Percentiles rank a stretch among this genome's conserved stretches.
phyloP scores from a whole-genome alignment of 2,329 filamentous ascomycete genomes.

The Paraconiothyrium sp. region DNA sequence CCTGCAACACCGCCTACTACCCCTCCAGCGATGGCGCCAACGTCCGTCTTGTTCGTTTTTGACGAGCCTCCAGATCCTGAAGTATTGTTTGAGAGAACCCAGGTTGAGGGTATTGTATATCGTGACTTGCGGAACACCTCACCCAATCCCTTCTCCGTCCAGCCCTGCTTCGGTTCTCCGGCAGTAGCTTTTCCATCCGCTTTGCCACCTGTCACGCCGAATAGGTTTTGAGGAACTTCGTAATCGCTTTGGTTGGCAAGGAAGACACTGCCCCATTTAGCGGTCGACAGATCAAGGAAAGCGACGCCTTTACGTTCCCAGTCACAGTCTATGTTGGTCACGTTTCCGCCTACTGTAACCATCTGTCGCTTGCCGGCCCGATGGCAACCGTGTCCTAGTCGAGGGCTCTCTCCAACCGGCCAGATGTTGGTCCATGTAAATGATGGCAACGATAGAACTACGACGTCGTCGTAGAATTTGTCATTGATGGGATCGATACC shows the following conservation, averaged over 20 bases:
- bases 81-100: conserved; percentile 17
- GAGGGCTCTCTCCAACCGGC: conserved; percentile 43
- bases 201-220: conserved; percentile 24
- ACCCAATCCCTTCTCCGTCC: conserved; percentile 25
- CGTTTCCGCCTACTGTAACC: conserved; percentile 53
- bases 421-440: conserved; percentile 57
- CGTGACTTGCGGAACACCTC: conserved; percentile 25
- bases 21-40: conserved; percentile 30
- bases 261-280: conserved; percentile 29
- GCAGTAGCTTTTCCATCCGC: conserved; percentile 25
- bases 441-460: conserved; percentile 56
- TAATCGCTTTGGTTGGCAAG: conserved; percentile 15
- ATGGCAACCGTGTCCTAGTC: conserved; percentile 56
- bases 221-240: conserved; percentile 21
- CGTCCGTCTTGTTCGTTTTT: conserved; percentile 15
- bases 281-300: conserved; percentile 23
- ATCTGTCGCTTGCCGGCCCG: conserved; percentile 51
- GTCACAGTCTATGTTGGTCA: conserved; percentile 27
- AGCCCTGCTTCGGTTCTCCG: conserved; percentile 29
- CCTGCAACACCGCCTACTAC: conserved; percentile 26
- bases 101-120: conserved; percentile 17
- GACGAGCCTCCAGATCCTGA: neutral
- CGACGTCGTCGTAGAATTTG: conserved; percentile 27
- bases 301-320: conserved; percentile 34
- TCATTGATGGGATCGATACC: conserved; percentile 50